Evolutionary conservation across 2,329 filamentous ascomycete genomes (phyloP), one percentile per base, ranked within the genome.

Genomic region (Cercospora beticola): DNA sequence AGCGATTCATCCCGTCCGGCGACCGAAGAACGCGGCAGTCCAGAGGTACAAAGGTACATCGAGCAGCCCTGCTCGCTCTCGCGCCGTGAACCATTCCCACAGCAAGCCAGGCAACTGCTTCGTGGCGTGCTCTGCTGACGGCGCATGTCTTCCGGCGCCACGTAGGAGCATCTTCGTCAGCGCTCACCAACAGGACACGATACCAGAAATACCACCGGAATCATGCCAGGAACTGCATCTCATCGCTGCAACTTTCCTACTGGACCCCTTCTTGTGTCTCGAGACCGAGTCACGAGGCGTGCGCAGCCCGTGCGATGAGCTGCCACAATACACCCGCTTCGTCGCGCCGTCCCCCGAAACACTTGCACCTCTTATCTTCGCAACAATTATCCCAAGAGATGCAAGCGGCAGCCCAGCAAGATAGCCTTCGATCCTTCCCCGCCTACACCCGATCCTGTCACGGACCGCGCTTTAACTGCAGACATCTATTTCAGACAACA

Each of bases 341-440:
- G 14, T 30, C 49, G 49, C 49, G 49, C 49, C 49, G 49, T 8
- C 7, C 10, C 49, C 49, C 49, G 21, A 46, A 43, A 36, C 58
- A 40, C 40, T n/a, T 1, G 12, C 58, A 23, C 16, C 58, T 43
- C 58, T 61, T 28, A 28, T 46, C 59, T 46, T 18, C 40, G n/a
- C 36, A n/a, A 26, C 40, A 62, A 28, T n/a, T 14, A 26, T 54
- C 49, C 49, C 49, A 23, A 49, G 28, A 62, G 59, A 33, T 62
- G 59, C 59, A 62, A 49, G 46, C 46, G 5, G 31, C 59, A 9
- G 31, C 28, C 36, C 21, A 46, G 40, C 60, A 28, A 3, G 40
- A 62, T 31, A 46, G 14, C 14, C 60, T 62, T 62, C 36, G 12
- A 31, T 52, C 60, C 60, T 62, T 62, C 23, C 60, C 60, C 49